Base-by-base conservation (phyloP, 257 asterid species). In the Solanum arcanum region DNA sequence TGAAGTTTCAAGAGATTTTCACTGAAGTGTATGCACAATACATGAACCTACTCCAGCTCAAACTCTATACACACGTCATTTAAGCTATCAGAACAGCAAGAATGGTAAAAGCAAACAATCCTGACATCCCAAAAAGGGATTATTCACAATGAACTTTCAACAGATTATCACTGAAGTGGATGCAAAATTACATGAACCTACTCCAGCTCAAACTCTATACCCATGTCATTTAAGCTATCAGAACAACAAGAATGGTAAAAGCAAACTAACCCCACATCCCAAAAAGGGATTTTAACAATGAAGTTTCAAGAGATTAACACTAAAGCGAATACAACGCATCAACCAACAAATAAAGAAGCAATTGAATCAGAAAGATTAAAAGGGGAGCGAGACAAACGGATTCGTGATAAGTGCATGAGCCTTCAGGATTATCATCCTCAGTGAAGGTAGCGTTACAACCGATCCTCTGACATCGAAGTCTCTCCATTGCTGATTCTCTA, bases 391-490 rank as follows among this genome's bases (percentile, higher is more conserved):
- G 46, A 92, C 94, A 7, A 81, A 96, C 98, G 29, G 97, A 78
- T 20, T 89, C 95, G 62, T 94, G 98, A 83, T 90, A 96, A 88
- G 94, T 90, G 88, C 98, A 94, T 62, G 94, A 94, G 33, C 91
- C 95, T 3, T 94, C 96, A 6, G 94, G 94, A 85, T 94, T 96
- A 73, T 93, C 92, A 84, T 94, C 95, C 52, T 90, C 96, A 3
- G 95, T 90, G 89, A 95, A 95, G 44, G 89, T 83, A 37, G 98
- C 98, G 83, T 92, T 78, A 94, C 98, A 95, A 33, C 98, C 95
- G 90, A 94, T 94, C 90, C 98, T 93, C 94, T 94, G 95, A 92
- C 98, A 95, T 52, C 93, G 96, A 89, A 95, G 89, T 91, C 92
- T 95, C 94, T 88, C 96, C 98, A 95, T 95, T 75, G 72, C 31